These are phyloP conservation scores for Aspergillaceae sp. DNA, from an alignment of 2,329 filamentous ascomycete species.

Conservation along the genomic window DNA sequence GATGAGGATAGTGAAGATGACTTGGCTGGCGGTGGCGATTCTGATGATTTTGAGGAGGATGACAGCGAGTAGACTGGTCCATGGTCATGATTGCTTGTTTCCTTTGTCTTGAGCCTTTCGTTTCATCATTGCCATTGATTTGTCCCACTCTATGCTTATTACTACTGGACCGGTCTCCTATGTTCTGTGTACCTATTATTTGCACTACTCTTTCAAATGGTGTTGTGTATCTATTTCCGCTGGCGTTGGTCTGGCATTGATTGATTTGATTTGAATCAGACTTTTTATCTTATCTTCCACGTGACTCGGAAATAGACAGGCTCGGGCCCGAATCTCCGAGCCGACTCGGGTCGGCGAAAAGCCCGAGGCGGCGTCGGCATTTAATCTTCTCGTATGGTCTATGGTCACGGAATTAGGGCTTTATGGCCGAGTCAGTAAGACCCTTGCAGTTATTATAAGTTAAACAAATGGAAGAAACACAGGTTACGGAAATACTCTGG, in stretches of 20 bases:
- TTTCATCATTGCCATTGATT: background rate
- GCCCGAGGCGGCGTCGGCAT: background rate
- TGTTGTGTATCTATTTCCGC: too few species aligned
- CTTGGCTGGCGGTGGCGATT: constrained; percentile 17
- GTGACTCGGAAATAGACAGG: background rate
- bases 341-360: background rate
- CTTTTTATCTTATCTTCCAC: too few species aligned
- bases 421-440: too few species aligned
- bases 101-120: background rate
- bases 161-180: too few species aligned
- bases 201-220: too few species aligned
- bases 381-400: background rate
- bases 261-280: too few species aligned
- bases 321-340: background rate
- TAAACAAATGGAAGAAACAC: background rate
- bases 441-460: background rate
- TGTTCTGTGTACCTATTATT: too few species aligned
- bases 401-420: background rate
- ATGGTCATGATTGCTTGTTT: background rate
- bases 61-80: constrained; percentile 21
- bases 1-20: constrained; percentile 22
- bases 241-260: too few species aligned
- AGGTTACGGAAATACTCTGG: too few species aligned
- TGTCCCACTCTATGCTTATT: background rate
- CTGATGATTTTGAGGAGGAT: constrained; percentile 32